Percentiles rank a stretch among this genome's conserved stretches.
Evolutionary conservation across 1,284 basidiomycete species (phyloP).

Genomic region (Cystobasidium sp.): DNA sequence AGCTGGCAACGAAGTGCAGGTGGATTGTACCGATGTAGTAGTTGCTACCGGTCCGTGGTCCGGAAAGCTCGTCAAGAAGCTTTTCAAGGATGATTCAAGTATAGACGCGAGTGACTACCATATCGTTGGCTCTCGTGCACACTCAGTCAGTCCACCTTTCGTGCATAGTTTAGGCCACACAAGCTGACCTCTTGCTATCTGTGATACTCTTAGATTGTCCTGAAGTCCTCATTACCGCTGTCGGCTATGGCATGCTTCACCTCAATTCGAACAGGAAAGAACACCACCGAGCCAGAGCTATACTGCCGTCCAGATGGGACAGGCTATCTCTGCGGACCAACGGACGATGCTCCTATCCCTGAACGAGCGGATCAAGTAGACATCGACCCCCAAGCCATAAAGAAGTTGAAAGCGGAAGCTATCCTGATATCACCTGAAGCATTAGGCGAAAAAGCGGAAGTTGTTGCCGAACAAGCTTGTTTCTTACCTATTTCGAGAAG

Average conservation of each 20-base stretch:
- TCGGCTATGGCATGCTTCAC: conserved; percentile 62
- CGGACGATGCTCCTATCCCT: conserved; percentile 58
- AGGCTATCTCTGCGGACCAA: conserved; percentile 57
- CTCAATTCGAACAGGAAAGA: conserved; percentile 60
- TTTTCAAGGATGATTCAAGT: conserved; percentile 60
- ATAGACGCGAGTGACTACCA: conserved; percentile 55
- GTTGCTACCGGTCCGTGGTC: conserved; percentile 89
- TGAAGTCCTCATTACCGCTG: conserved; percentile 48
- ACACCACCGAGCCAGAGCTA: conserved; percentile 60
- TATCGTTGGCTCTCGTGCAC: conserved; percentile 60
- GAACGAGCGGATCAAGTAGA: conserved; percentile 54
- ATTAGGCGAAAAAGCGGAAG: conserved; percentile 55
- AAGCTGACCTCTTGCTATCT: no score
- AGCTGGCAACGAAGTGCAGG: conserved; percentile 5
- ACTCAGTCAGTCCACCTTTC: conserved; percentile 60
- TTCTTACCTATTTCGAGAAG: conserved; percentile 63
- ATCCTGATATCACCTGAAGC: conserved; percentile 60
- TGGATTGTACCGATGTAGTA: conserved; percentile 62
- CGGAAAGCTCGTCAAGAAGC: conserved; percentile 62
- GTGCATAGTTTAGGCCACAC: no score
- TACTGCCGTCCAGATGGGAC: conserved; percentile 57
- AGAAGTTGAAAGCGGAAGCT: conserved; percentile 60
- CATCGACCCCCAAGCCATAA: conserved; percentile 55
- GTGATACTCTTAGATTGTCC: conserved; percentile 39
- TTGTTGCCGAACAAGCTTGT: conserved; percentile 62